Base-by-base conservation (phyloP, 2,329 filamentous ascomycete genomes). In the Penicillium sclerotigenum region DNA sequence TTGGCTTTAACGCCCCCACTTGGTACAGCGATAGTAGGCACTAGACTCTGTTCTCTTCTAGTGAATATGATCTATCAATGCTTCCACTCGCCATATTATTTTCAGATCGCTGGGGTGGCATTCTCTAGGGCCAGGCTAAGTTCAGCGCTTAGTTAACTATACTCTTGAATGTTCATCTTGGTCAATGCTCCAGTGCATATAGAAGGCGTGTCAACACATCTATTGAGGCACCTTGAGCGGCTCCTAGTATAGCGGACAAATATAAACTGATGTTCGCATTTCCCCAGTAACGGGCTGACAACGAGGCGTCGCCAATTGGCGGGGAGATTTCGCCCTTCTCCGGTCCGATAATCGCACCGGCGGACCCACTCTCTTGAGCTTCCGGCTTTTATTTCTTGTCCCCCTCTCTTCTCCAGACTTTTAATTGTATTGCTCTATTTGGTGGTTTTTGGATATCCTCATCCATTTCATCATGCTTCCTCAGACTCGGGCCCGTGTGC, bases 401-500 rank as follows among this genome's bases (percentile, higher is more conserved):
- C 56, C 60, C 60, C 58, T 47, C 50, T 41, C 42, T 59, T 45
- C 47, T 62, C 56, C 58, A 57, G 43, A 61, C 53, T 55, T 45
- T 46, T 36, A 28, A 48, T 45, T 47, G 42, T 34, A 42, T 53
- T 52, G 43, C 36, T 51, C 34, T 56, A 37, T 50, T 53, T 57
- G 48, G 37, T 57, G 46, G 43, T 62, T 58, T 45, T 54, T 38
- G 43, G 52, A 51, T 59, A 50, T 4, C 7, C 34, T 52, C 41
- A 43, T 41, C 38, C 28, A 33, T 33, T 20, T 59, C 56, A 61
- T 40, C 48, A 66, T 66, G 64, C 48, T 66, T 45, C 49, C 65
- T 49, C 66, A 62, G 54, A 63, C 59, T 36, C 59, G 66, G 60
- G 65, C 64, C 22, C 65, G 66, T 40, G 45, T 66, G 60, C 66